Percentiles rank a stretch among this genome's conserved stretches.
These are phyloP conservation scores for Medicago truncatula DNA, from an alignment of 306 rosid genomes.

Conservation along the genomic window MtrunA17r5.0-ANR NC_053044.1:33029001-33029500, in stretches of 20 bases:
- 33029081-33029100: conserved; percentile 24
- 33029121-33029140: conserved; percentile 33
- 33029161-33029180: conserved; percentile 3
- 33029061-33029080: background rate
- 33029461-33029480: no score
- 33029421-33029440: no score
- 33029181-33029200: conserved; percentile 12
- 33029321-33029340: no score
- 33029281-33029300: no score
- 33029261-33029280: no score
- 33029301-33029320: no score
- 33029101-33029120: conserved; percentile 7
- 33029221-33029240: conserved; percentile 37
- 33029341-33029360: no score
- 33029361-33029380: no score
- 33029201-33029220: conserved; percentile 15
- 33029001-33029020: background rate
- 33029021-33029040: conserved; percentile 15
- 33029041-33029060: background rate
- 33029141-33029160: conserved; percentile 40
- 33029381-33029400: no score
- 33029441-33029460: no score
- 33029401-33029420: no score
- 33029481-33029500: no score
- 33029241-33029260: background rate